phyloP scores from a whole-genome alignment of 331 rosid species.

The Acacia concinna region DNA sequence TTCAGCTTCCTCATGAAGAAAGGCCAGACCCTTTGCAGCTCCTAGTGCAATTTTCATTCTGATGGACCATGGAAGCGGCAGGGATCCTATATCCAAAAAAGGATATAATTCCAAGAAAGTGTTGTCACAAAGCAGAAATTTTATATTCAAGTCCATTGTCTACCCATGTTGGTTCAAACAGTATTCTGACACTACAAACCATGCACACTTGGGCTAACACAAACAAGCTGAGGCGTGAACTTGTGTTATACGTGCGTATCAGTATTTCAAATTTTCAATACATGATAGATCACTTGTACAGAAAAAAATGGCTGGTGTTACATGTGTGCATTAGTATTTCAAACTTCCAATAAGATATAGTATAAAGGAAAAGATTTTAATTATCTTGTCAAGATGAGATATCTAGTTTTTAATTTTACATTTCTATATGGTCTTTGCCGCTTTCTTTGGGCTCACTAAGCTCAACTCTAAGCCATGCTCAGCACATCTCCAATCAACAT shows the following conservation, averaged over 20 bases:
- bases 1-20: conserved; percentile 95
- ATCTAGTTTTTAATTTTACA: neutral
- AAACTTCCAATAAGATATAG: too few species aligned
- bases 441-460: neutral
- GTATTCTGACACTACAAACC: neutral
- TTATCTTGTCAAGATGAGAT: neutral
- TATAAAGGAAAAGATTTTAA: neutral
- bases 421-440: neutral
- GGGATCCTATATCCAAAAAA: conserved; percentile 58
- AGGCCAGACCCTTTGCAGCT: conserved; percentile 95
- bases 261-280: neutral
- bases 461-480: neutral
- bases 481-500: neutral
- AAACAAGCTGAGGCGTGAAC: neutral
- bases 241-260: neutral
- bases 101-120: conserved; percentile 18
- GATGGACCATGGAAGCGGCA: conserved; percentile 97
- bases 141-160: neutral
- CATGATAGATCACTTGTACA: neutral
- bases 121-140: conserved; percentile 16
- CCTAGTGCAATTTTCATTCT: conserved; percentile 97
- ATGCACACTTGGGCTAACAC: neutral
- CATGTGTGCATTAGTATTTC: too few species aligned
- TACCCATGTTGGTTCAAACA: conserved; percentile 4
- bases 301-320: neutral